A percentile compares a stretch with the other conserved stretches of the same genome.
phyloP scores from a whole-genome alignment of 1,284 basidiomycete genomes.

The Fomitopsis betulina region DNA sequence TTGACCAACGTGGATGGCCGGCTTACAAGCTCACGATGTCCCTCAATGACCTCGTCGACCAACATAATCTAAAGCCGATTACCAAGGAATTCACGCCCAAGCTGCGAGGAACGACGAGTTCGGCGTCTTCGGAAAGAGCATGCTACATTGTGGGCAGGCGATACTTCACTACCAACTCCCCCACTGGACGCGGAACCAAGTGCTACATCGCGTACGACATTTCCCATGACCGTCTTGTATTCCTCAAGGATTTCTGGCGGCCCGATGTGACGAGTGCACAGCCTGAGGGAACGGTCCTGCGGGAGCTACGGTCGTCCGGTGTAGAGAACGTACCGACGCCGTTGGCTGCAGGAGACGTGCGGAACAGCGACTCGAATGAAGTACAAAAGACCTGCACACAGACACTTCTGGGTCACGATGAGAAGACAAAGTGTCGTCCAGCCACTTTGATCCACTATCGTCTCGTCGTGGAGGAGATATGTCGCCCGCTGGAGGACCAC shows the following conservation, averaged over 20 bases:
- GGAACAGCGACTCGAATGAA: not conserved
- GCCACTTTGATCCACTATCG: not conserved
- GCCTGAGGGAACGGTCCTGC: not conserved
- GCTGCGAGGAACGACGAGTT: too few relatives aligned
- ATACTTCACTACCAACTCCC: not conserved
- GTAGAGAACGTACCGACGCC: conserved; percentile 3
- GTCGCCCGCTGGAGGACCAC: conserved; percentile 3
- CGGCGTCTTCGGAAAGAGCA: too few relatives aligned
- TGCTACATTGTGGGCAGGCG: not conserved
- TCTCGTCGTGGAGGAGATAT: conserved; percentile 5
- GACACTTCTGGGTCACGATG: not conserved
- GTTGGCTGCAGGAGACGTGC: conserved; percentile 4
- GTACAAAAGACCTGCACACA: not conserved
- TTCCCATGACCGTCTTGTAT: not conserved
- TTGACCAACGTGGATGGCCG: not conserved
- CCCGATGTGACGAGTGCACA: not conserved
- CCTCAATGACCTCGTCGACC: not conserved
- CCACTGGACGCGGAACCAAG: not conserved
- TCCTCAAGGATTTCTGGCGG: conserved; percentile 1
- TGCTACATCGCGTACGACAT: conserved; percentile 3
- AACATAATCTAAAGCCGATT: not conserved
- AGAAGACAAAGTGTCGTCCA: not conserved
- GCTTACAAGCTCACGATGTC: conserved; percentile 1
- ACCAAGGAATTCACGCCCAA: too few relatives aligned
- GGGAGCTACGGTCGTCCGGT: not conserved